Percentiles rank a stretch among this genome's conserved stretches.
These are phyloP conservation scores for Physcomitrium patens DNA, from an alignment of 225 moss, liverwort and hornwort genomes.

Conservation along the genomic window DNA sequence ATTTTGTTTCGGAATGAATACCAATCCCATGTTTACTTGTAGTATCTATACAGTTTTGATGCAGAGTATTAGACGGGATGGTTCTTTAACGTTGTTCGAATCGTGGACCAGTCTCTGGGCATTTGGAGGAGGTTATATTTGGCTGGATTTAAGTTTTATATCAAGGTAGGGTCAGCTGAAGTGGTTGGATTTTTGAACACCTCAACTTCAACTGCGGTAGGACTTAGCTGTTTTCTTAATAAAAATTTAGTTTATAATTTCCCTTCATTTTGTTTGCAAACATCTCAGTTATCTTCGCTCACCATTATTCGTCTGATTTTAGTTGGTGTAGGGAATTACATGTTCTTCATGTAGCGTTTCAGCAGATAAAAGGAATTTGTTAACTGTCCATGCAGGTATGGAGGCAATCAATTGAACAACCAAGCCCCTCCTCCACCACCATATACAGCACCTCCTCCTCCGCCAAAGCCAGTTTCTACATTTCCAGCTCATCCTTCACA, in stretches of 20 bases:
- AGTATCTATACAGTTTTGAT: not conserved
- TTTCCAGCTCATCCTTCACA: conserved; percentile 18
- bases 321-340: not conserved
- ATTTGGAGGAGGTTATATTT: not conserved
- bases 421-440: conserved; percentile 66
- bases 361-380: not conserved
- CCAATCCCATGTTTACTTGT: not conserved
- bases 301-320: not conserved
- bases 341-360: not conserved
- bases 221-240: not conserved
- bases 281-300: not conserved
- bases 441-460: conserved; percentile 36
- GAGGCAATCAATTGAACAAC: conserved; percentile 58
- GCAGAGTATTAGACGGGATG: not conserved
- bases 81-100: not conserved
- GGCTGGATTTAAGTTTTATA: not conserved
- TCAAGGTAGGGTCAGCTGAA: not conserved
- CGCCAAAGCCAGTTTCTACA: conserved; percentile 12
- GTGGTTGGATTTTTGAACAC: not conserved
- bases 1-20: not conserved
- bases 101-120: not conserved
- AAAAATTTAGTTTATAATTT: not conserved
- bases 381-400: conserved; percentile 40
- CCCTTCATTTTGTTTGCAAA: not conserved
- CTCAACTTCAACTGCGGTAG: not conserved